Conservation (phyloP, 306 rosid species). For the Casuarina glauca region DNA sequence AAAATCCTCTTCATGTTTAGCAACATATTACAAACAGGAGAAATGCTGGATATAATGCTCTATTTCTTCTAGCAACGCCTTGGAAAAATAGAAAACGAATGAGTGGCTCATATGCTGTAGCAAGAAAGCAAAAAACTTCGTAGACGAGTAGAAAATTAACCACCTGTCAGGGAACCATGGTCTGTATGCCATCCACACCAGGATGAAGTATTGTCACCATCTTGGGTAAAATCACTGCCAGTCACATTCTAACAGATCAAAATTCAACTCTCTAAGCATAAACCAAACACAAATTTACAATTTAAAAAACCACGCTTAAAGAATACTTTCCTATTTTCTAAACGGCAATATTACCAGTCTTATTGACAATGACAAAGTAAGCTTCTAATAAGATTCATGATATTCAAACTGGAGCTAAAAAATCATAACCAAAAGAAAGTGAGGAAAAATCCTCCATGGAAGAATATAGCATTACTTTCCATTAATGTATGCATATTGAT, state of each 20-base stretch:
- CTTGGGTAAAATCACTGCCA: constrained; percentile 51
- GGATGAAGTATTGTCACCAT: constrained; percentile 58
- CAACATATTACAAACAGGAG: not conserved
- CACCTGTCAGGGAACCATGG: constrained; percentile 98
- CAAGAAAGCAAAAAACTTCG: not conserved
- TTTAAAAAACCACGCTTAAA: not conserved
- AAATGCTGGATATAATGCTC: not conserved
- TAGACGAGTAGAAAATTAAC: not conserved
- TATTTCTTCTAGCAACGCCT: not conserved
- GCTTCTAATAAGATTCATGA: not conserved
- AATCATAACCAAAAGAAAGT: not conserved
- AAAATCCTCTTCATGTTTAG: constrained; percentile 8
- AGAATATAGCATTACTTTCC: not conserved
- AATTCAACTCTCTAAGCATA: constrained; percentile 15
- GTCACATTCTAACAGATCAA: constrained; percentile 30
- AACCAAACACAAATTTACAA: constrained; percentile 22
- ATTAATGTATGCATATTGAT: not conserved
- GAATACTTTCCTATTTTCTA: not conserved
- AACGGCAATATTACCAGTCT: constrained; percentile 4
- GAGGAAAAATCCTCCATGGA: not conserved
- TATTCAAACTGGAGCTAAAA: not conserved
- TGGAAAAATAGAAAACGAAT: not conserved
- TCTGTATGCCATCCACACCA: constrained; percentile 99
- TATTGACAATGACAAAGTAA: not conserved
- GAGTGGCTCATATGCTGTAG: not conserved